Evolutionary conservation across 2,329 filamentous ascomycete genomes (phyloP), one percentile per base, ranked within the genome.

Genomic region (Dryadomyces quercivorus): DNA sequence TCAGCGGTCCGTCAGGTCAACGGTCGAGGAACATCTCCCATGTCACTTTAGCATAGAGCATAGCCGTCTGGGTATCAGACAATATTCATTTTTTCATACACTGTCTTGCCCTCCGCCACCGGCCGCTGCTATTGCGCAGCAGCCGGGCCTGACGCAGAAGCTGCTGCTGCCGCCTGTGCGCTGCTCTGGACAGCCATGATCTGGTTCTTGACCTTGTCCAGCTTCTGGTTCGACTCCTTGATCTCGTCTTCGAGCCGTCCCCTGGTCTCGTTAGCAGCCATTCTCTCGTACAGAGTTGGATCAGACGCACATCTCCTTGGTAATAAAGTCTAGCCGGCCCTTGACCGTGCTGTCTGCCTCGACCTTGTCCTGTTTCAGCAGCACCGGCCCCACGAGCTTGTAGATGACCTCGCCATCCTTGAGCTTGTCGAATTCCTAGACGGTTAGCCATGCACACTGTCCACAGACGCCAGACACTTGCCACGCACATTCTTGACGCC

Each of bases 301-400:
- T 10, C 3, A 18, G n/a, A 55, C 53, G 5, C 67, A 95, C 90
- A 97, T 93, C 67, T 98, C 92, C 64, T 92, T 88, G 60, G 84
- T 80, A 61, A 98, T 98, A 65, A 92, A 97, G 61, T 95, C 90
- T 51, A 98, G 69, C 22, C 93, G 82, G 20, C 88, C 88, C 62
- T 94, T 89, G 18, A 98, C 93, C 0, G 90, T 91, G 75, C 88
- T 86, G 60, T 90, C 83, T 0, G 93, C 93, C 67, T 98, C 93
- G 1, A 81, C 73, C 69, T 88, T 91, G 56, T 97, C 93, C 70
- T 98, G 93, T 76, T 97, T 96, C 64, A 98, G 70, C 42, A 98
- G 73, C 7, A 97, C 88, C 0, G 93, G 93, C 0, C 93, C 93
- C 49, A 95, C 83, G 45, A 96, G 81, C 72, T 97, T 98, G 80